These are phyloP conservation scores for Albatrellus ellisii DNA, from an alignment of 768 basidiomycete species.

Conservation along the genomic window DNA sequence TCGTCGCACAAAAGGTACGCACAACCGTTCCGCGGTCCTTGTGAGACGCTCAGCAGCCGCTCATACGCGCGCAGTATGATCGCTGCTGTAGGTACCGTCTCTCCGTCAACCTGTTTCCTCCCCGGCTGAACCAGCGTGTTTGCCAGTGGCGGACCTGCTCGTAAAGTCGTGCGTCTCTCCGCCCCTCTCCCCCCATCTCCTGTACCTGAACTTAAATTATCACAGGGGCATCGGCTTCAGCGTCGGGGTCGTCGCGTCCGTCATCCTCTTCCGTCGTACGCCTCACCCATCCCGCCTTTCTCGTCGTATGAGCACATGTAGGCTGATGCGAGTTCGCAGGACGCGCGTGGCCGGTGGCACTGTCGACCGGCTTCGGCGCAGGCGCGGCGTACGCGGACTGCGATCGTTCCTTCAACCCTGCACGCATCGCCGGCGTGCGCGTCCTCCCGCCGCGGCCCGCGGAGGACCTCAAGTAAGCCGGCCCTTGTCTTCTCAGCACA, in stretches of 20 bases:
- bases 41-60: not conserved
- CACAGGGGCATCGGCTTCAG: conserved; percentile 79
- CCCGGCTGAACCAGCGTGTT: not conserved
- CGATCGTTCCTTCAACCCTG: conserved; percentile 86
- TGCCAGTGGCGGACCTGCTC: conserved; percentile 63
- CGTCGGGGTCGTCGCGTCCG: conserved; percentile 78
- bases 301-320: conserved; percentile 4
- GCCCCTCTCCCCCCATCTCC: not conserved
- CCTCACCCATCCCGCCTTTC: conserved; percentile 15
- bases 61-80: conserved; percentile 45
- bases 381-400: conserved; percentile 87
- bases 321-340: conserved; percentile 29
- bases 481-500: too few relatives aligned
- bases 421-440: conserved; percentile 74
- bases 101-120: not conserved
- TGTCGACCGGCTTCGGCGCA: conserved; percentile 77
- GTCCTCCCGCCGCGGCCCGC: conserved; percentile 32
- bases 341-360: conserved; percentile 84
- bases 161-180: conserved; percentile 63
- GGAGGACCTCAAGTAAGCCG: conserved; percentile 7
- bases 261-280: conserved; percentile 85
- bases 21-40: not conserved
- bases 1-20: conserved; percentile 76
- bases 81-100: conserved; percentile 39
- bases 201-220: conserved; percentile 8